These are phyloP conservation scores for Clonostachys byssicola DNA, from an alignment of 2,329 filamentous ascomycete species.

Conservation along the genomic window DNA sequence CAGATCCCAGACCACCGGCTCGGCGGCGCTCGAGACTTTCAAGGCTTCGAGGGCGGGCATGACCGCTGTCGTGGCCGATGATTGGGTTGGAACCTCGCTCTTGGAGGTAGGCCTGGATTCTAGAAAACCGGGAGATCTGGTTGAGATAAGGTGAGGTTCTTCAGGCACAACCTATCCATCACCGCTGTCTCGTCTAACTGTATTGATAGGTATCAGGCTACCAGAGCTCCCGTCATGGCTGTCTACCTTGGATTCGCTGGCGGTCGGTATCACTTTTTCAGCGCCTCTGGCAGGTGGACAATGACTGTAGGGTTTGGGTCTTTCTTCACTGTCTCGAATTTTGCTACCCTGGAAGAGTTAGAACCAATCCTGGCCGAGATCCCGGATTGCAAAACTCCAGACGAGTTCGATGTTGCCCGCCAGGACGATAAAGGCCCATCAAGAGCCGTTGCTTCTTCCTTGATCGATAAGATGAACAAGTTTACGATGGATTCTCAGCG, in stretches of 20 bases:
- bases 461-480: conserved; percentile 41
- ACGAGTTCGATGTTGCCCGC: conserved; percentile 22
- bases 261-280: conserved; percentile 49
- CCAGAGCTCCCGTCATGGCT: conserved; percentile 30
- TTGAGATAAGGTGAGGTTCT: conserved; percentile 38
- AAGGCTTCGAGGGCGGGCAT: conserved; percentile 11
- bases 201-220: no score
- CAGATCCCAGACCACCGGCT: conserved; percentile 15
- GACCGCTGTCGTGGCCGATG: conserved; percentile 7
- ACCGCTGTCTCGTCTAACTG: conserved; percentile 5
- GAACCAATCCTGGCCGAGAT: conserved; percentile 25
- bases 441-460: conserved; percentile 29
- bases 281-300: conserved; percentile 44
- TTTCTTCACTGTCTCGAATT: conserved; percentile 45
- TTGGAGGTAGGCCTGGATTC: conserved; percentile 11
- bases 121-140: conserved; percentile 40
- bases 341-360: conserved; percentile 35
- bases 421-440: conserved; percentile 33
- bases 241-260: conserved; percentile 48
- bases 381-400: conserved; percentile 15
- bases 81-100: neutral
- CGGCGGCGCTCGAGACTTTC: conserved; percentile 21
- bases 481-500: conserved; percentile 37
- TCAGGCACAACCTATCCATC: neutral
- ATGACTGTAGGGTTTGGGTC: conserved; percentile 34